Evolutionary conservation across 192 early-diverging fungal species (phyloP).

Genomic region (Entomortierella beljakovae): DNA sequence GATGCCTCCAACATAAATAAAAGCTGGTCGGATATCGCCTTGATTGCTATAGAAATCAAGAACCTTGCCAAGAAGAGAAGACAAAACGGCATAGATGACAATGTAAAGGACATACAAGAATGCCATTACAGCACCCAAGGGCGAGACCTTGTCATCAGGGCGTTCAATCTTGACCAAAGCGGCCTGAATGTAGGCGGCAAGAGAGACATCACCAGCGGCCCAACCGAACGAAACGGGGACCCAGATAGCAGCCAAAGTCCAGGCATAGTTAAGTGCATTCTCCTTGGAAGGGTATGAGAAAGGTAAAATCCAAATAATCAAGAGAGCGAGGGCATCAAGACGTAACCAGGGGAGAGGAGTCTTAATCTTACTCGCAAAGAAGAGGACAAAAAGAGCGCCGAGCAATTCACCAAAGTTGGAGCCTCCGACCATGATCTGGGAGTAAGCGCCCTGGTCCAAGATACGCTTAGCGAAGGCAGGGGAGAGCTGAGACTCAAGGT

Average conservation of each 20-base stretch:
- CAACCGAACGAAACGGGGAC: slow-evolving; percentile 68
- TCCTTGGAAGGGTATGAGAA: slow-evolving; percentile 24
- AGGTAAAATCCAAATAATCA: slow-evolving; percentile 53
- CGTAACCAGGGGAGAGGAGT: slow-evolving; percentile 68
- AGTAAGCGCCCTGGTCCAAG: slow-evolving; percentile 55
- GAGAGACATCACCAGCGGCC: slow-evolving; percentile 70
- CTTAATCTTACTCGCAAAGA: slow-evolving; percentile 59
- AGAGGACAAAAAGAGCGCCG: slow-evolving; percentile 64
- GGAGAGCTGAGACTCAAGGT: slow-evolving; percentile 63
- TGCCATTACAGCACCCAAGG: slow-evolving; percentile 67
- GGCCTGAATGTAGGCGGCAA: slow-evolving; percentile 64
- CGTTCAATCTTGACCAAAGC: slow-evolving; percentile 44
- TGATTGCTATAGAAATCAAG: slow-evolving; percentile 44
- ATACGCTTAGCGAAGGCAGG: slow-evolving; percentile 62
- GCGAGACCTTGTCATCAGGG: slow-evolving; percentile 55
- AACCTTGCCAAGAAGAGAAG: slow-evolving; percentile 51
- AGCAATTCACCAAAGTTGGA: slow-evolving; percentile 72
- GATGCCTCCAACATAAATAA: slow-evolving; percentile 59
- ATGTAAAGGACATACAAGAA: slow-evolving; percentile 68
- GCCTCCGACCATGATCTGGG: slow-evolving; percentile 62
- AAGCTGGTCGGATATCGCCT: slow-evolving; percentile 41
- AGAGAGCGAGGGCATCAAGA: slow-evolving; percentile 60
- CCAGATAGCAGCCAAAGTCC: slow-evolving; percentile 60
- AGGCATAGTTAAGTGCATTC: slow-evolving; percentile 48
- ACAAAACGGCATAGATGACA: slow-evolving; percentile 59